Percentiles rank a stretch among this genome's conserved stretches.
Evolutionary conservation across 1,284 basidiomycete species (phyloP).

Genomic region (Ceratobasidium sp.): DNA sequence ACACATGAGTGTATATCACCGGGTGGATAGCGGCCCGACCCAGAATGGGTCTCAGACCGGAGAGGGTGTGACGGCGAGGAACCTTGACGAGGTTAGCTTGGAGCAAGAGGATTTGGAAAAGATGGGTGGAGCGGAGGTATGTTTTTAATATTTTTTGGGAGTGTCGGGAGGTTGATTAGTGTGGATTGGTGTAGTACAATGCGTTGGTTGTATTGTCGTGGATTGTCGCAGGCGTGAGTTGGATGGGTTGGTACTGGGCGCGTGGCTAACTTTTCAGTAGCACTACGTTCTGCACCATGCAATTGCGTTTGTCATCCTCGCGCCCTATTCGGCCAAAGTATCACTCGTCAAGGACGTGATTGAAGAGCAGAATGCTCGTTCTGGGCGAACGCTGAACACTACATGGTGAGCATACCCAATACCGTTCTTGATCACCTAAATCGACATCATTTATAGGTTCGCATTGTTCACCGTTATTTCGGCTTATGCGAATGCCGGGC

Average conservation of each 20-base stretch:
- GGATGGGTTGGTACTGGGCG: not conserved
- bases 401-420: constrained; percentile 3
- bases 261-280: not conserved
- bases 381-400: constrained; percentile 23
- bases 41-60: not conserved
- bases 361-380: constrained; percentile 18
- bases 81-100: constrained; percentile 31
- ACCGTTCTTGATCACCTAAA: not conserved
- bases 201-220: constrained; percentile 37
- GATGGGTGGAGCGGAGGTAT: constrained; percentile 42
- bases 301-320: constrained; percentile 30
- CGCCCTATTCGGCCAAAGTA: constrained; percentile 38
- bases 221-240: constrained; percentile 40
- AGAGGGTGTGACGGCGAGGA: not conserved
- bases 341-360: constrained; percentile 27
- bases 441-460: constrained; percentile 11
- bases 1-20: constrained; percentile 19
- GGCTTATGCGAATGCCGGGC: constrained; percentile 32
- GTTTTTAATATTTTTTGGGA: not conserved
- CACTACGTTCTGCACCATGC: constrained; percentile 26
- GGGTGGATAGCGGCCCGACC: constrained; percentile 1
- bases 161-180: not conserved
- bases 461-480: constrained; percentile 37
- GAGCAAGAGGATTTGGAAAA: constrained; percentile 33
- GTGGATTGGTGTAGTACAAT: constrained; percentile 17